Evolutionary conservation across 225 moss, liverwort and hornwort species (phyloP).

Genomic region (Bryoerythrophyllum caledonicum): DNA sequence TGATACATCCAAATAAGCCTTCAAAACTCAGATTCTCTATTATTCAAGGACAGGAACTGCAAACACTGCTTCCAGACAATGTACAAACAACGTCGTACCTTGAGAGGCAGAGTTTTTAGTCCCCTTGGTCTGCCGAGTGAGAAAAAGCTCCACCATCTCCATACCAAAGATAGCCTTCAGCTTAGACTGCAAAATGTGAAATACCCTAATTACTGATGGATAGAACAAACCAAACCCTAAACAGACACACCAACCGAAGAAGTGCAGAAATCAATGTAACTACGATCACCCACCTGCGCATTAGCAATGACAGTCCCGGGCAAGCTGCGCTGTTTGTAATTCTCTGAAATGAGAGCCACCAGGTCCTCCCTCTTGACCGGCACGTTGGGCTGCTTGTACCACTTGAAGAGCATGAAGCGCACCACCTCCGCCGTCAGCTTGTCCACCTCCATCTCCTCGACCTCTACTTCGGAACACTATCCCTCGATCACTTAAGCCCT

Average conservation of each 20-base stretch:
- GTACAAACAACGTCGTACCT: constrained; percentile 38
- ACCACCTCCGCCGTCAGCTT: constrained; percentile 88
- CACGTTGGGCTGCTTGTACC: constrained; percentile 84
- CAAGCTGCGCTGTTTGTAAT: constrained; percentile 75
- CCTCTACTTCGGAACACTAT: not conserved
- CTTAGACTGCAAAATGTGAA: constrained; percentile 36
- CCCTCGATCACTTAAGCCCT: not conserved
- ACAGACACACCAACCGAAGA: constrained; percentile 1
- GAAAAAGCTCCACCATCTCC: constrained; percentile 75
- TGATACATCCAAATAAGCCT: constrained; percentile 9
- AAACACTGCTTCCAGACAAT: no score
- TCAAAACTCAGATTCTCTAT: not conserved
- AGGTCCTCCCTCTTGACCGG: constrained; percentile 87
- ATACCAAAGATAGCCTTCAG: constrained; percentile 66
- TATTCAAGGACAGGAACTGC: not conserved
- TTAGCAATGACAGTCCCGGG: constrained; percentile 55
- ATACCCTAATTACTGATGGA: not conserved
- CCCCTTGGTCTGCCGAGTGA: constrained; percentile 54
- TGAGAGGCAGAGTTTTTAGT: constrained; percentile 43
- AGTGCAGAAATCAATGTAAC: not conserved
- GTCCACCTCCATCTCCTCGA: constrained; percentile 60
- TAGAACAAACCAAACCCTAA: not conserved
- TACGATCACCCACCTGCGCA: constrained; percentile 50
- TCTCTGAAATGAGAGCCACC: constrained; percentile 67
- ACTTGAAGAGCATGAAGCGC: constrained; percentile 89